These are phyloP conservation scores for Saturnispora gosingensis DNA, from an alignment of 805 yeast genomes.

Conservation along the genomic window DNA sequence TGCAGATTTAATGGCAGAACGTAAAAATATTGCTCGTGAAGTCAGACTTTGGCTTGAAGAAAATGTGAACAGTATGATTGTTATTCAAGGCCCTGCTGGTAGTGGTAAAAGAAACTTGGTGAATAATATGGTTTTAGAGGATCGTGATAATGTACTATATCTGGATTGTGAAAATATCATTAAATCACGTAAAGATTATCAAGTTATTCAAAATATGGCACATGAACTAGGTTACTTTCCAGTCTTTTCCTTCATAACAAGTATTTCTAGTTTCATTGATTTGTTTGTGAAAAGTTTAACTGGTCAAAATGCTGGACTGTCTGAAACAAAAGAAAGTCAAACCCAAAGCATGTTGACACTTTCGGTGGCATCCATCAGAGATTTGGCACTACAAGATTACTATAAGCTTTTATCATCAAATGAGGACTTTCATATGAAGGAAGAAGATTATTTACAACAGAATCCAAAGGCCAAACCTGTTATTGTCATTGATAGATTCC, in stretches of 20 bases:
- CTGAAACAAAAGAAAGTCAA: constrained; percentile 76
- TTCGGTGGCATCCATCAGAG: constrained; percentile 64
- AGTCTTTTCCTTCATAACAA: constrained; percentile 85
- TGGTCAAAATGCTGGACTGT: constrained; percentile 87
- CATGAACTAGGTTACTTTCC: constrained; percentile 85
- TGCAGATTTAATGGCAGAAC: constrained; percentile 52
- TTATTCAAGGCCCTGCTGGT: constrained; percentile 89
- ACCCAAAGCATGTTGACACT: constrained; percentile 70
- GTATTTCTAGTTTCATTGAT: constrained; percentile 70
- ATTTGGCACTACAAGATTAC: constrained; percentile 44
- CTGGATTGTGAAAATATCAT: constrained; percentile 73
- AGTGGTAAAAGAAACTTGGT: constrained; percentile 86
- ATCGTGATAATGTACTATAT: constrained; percentile 51
- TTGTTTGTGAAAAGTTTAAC: constrained; percentile 82
- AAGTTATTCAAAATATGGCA: constrained; percentile 60
- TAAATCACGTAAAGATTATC: constrained; percentile 66
- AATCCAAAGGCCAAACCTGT: constrained; percentile 84
- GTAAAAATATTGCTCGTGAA: constrained; percentile 58
- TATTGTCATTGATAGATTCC: constrained; percentile 69
- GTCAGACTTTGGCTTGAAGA: constrained; percentile 75
- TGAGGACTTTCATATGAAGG: constrained; percentile 34
- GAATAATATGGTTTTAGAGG: constrained; percentile 51
- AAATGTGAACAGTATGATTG: constrained; percentile 81
- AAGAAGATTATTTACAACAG: constrained; percentile 74
- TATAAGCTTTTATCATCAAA: constrained; percentile 20